Percentiles rank a stretch among this genome's conserved stretches.
Evolutionary conservation across 1,284 basidiomycete species (phyloP).

Genomic region (Coniferiporia weirii): DNA sequence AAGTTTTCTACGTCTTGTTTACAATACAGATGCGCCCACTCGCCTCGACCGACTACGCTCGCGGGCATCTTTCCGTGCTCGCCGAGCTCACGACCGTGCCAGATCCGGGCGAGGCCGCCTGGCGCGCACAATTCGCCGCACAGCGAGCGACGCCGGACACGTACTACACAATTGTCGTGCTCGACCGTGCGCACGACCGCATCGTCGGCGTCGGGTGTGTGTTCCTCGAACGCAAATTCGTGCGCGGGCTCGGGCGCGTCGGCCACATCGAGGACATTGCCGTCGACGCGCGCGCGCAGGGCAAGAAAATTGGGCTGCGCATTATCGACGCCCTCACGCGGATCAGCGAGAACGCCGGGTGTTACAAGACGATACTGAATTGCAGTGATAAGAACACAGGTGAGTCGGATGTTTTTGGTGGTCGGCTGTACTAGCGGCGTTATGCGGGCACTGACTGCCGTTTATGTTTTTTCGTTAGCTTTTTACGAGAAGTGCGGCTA

Average conservation of each 20-base stretch:
- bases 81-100: constrained; percentile 75
- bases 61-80: constrained; percentile 83
- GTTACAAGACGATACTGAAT: constrained; percentile 97
- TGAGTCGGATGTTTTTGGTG: constrained; percentile 40
- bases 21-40: constrained; percentile 77
- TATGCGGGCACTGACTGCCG: constrained; percentile 10
- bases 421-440: background rate
- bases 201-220: constrained; percentile 85
- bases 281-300: constrained; percentile 80
- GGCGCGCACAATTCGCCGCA: constrained; percentile 61
- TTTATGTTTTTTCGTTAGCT: constrained; percentile 38
- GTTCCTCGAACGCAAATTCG: constrained; percentile 91
- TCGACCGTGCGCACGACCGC: constrained; percentile 68
- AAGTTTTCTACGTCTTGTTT: constrained; percentile 4
- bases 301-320: constrained; percentile 83
- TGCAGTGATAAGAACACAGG: constrained; percentile 89
- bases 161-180: constrained; percentile 85
- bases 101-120: constrained; percentile 69
- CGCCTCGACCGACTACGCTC: constrained; percentile 76
- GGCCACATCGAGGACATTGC: constrained; percentile 99
- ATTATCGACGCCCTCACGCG: constrained; percentile 82
- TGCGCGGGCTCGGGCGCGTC: constrained; percentile 72
- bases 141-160: constrained; percentile 51
- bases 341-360: constrained; percentile 71
- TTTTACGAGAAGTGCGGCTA: constrained; percentile 98